These are phyloP conservation scores for Apiospora saccharicola DNA, from an alignment of 2,329 filamentous ascomycete species.

Conservation along the genomic window DNA sequence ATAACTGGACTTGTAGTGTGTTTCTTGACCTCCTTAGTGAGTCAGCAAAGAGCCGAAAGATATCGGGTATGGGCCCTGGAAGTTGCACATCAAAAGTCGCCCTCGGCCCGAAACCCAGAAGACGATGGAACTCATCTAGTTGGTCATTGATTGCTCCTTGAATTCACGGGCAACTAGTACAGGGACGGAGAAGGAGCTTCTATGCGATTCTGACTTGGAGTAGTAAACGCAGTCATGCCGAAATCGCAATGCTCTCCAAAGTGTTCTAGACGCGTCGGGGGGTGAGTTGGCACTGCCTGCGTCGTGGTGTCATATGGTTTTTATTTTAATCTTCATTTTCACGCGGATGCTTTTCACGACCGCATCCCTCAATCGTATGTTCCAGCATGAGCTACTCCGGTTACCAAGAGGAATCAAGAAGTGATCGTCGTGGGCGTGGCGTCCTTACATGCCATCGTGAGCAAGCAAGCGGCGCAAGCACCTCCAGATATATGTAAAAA, in stretches of 20 bases:
- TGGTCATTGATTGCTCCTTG: background rate
- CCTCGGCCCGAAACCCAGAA: constrained; percentile 2
- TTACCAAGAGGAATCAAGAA: constrained; percentile 4
- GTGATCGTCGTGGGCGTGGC: constrained; percentile 3
- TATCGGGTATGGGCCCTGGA: background rate
- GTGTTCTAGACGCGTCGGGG: background rate
- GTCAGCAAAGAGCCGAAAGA: constrained; percentile 1
- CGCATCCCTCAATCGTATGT: background rate
- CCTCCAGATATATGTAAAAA: background rate
- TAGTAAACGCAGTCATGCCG: background rate
- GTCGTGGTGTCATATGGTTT: background rate
- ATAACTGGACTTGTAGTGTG: too few relatives aligned
- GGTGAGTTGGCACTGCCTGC: background rate
- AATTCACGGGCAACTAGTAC: background rate
- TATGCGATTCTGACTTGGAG: background rate
- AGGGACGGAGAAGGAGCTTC: background rate
- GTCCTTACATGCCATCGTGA: background rate
- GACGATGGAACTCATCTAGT: background rate
- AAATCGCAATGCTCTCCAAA: background rate
- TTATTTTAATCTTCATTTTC: too few relatives aligned
- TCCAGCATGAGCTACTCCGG: background rate
- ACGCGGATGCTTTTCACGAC: background rate
- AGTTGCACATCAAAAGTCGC: background rate
- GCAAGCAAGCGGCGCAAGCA: background rate
- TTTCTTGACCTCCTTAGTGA: background rate